phyloP scores from a whole-genome alignment of 2,329 filamentous ascomycete genomes.

The Ciborinia camelliae region DNA sequence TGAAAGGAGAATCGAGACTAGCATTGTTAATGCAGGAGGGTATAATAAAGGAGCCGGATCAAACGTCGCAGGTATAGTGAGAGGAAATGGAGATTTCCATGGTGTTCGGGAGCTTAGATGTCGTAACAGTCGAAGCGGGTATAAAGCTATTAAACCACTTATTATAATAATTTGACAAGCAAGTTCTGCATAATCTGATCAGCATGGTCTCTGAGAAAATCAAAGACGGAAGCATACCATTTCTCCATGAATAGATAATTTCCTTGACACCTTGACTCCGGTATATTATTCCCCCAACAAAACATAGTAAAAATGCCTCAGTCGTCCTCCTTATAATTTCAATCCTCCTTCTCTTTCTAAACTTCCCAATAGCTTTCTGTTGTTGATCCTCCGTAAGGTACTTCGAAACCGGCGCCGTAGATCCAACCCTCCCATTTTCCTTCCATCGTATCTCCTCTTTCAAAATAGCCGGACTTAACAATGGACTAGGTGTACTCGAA shows the following conservation, averaged over 20 bases:
- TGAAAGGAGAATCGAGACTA: constrained; percentile 73
- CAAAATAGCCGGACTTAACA: constrained; percentile 47
- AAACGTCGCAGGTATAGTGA: constrained; percentile 69
- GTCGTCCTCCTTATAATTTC: constrained; percentile 51
- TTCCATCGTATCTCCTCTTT: constrained; percentile 39
- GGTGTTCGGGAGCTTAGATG: constrained; percentile 39
- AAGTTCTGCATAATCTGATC: constrained; percentile 34
- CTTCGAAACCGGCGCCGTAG: constrained; percentile 5
- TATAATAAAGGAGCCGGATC: constrained; percentile 92
- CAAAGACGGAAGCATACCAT: constrained; percentile 42
- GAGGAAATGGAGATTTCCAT: constrained; percentile 29
- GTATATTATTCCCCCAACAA: constrained; percentile 48
- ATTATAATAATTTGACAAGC: constrained; percentile 36
- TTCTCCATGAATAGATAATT: constrained; percentile 46
- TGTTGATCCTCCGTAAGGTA: constrained; percentile 23
- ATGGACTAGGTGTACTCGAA: constrained; percentile 55
- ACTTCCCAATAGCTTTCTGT: constrained; percentile 36
- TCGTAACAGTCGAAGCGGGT: constrained; percentile 56
- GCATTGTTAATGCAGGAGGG: constrained; percentile 70
- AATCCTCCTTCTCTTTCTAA: constrained; percentile 44
- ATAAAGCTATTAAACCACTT: constrained; percentile 46
- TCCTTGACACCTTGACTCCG: constrained; percentile 45
- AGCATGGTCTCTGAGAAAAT: constrained; percentile 21
- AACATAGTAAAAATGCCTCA: constrained; percentile 51
- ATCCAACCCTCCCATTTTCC: constrained; percentile 21